Base-by-base conservation (phyloP, 495 filamentous ascomycete genomes). In the Neurospora tetraspora region DNA sequence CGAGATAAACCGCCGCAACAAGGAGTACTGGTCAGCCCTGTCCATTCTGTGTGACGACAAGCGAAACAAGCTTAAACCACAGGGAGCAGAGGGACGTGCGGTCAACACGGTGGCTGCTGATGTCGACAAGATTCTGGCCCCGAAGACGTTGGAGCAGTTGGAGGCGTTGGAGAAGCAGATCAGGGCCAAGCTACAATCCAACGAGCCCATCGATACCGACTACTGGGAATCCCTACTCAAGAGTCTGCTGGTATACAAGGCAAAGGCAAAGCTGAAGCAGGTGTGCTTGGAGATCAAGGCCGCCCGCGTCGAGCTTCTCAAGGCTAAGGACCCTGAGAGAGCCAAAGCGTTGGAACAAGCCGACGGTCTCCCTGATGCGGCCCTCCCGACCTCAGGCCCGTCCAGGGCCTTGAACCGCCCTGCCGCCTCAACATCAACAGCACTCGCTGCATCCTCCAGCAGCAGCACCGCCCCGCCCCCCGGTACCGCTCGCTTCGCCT, bases 141-240 rank as follows among this genome's bases (percentile, higher is more conserved):
- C 93, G 2, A 99, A 99, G 81, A 87, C 89, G n/a, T 90, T 92
- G 47, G 91, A 94, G 78, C 93, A 98, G 76, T 86, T 99, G 7
- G 89, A 94, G 79, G 86, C 85, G 27, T 85, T 99, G 36, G 96
- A 98, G 82, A 87, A 84, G 70, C 94, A 97, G 80, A 94, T 99
- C 76, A 88, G 87, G 74, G 83, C 83, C 10, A 99, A 98, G 81
- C 80, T 99, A 45, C 86, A 90, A 53, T 96, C 93, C 14, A 90
- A 97, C 74, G 94, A 98, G 79, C 91, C 92, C 11, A 94, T 98
- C 77, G 96, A 99, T 83, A 93, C 91, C 5, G 96, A 99, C 80
- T 99, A 98, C 80, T 99, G 96, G 96, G 94, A 97, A 75, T 92
- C 96, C 77, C 86, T 99, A 3, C 85, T 98, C 68, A 89, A 90